A percentile compares a stretch with the other conserved stretches of the same genome.
Evolutionary conservation across 2,329 filamentous ascomycete genomes (phyloP).

Genomic region (Penicillium sumatraense): DNA sequence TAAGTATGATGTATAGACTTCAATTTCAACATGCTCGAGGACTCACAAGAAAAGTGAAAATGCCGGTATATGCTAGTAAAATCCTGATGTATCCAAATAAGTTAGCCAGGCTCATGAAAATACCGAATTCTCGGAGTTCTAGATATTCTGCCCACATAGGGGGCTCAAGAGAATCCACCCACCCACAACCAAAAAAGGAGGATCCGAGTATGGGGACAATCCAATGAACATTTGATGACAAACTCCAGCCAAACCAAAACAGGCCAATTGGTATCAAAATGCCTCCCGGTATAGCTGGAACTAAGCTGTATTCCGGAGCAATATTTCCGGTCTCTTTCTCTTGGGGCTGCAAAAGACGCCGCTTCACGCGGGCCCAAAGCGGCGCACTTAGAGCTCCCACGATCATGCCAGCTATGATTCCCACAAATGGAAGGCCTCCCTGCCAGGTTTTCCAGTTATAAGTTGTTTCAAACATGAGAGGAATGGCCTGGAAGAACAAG

Average conservation of each 20-base stretch:
- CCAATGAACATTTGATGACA: conserved; percentile 71
- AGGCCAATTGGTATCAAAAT: conserved; percentile 75
- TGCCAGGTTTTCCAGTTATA: conserved; percentile 79
- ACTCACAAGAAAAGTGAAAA: conserved; percentile 56
- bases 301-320: conserved; percentile 83
- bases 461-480: conserved; percentile 71
- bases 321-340: conserved; percentile 49
- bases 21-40: conserved; percentile 66
- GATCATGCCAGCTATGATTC: conserved; percentile 46
- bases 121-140: too few relatives aligned
- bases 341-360: conserved; percentile 3
- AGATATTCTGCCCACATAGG: neutral
- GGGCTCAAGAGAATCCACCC: neutral
- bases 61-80: conserved; percentile 1
- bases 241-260: conserved; percentile 86
- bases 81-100: neutral
- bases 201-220: conserved; percentile 64
- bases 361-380: conserved; percentile 35
- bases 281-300: conserved; percentile 70
- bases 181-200: conserved; percentile 3
- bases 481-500: conserved; percentile 85
- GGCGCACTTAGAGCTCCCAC: conserved; percentile 39
- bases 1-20: neutral
- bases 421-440: conserved; percentile 72
- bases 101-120: neutral